A percentile compares a stretch with the other conserved stretches of the same genome.
phyloP scores from a whole-genome alignment of 179 eudicot species.

The Dionaea muscipula region DNA sequence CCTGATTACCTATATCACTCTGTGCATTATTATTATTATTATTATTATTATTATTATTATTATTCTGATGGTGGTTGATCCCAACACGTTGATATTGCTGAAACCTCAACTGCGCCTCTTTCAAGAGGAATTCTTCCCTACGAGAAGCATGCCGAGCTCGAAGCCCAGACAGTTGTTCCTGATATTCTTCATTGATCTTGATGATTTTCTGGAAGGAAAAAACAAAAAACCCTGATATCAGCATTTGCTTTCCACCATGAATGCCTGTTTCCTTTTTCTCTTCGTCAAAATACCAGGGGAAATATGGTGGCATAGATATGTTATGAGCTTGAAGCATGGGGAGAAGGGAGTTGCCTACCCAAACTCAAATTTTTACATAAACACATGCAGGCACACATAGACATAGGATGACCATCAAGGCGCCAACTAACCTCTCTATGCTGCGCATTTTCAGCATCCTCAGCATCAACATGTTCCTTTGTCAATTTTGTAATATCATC shows the following conservation, averaged over 20 bases:
- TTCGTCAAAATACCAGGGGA: no score
- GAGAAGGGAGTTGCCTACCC: no score
- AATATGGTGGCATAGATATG: no score
- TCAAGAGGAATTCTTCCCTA: constrained; percentile 55
- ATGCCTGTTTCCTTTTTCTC: background rate
- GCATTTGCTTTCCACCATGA: background rate
- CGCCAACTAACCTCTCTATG: constrained; percentile 66
- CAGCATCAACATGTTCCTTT: constrained; percentile 73
- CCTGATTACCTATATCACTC: constrained; percentile 31
- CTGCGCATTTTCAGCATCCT: constrained; percentile 73
- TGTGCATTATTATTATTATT: no score
- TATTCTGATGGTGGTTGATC: constrained; percentile 28
- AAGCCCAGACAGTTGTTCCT: constrained; percentile 56
- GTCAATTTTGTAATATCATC: constrained; percentile 56
- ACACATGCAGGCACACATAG: background rate
- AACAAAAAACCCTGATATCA: constrained; percentile 7
- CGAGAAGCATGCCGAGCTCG: constrained; percentile 47
- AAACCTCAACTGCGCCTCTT: constrained; percentile 59
- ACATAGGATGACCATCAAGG: background rate
- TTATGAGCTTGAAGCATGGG: no score
- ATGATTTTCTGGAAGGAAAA: constrained; percentile 72
- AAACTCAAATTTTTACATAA: no score
- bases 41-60: no score
- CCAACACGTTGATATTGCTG: constrained; percentile 59
- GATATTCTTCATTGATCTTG: constrained; percentile 56